A percentile compares a stretch with the other conserved stretches of the same genome.
Conservation (phyloP, 805 yeast species). For the Candida sithepensis region DNA sequence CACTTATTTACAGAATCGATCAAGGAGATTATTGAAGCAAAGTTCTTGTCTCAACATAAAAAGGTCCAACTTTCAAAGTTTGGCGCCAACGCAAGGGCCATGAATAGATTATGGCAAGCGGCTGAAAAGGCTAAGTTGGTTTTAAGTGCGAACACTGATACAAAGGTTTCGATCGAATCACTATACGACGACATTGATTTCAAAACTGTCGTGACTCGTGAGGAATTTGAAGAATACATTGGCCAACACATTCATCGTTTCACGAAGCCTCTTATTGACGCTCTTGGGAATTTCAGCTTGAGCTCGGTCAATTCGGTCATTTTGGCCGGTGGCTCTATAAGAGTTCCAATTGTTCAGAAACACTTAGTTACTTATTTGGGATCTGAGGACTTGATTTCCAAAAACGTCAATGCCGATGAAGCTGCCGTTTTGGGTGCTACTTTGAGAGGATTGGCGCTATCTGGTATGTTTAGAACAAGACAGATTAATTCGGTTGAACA, state of each 20-base stretch:
- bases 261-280: slow-evolving; percentile 50
- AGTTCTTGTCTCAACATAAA: slow-evolving; percentile 49
- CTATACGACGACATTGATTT: slow-evolving; percentile 73
- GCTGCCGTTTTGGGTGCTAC: slow-evolving; percentile 89
- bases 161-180: slow-evolving; percentile 72
- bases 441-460: slow-evolving; percentile 71
- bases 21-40: slow-evolving; percentile 54
- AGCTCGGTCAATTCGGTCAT: slow-evolving; percentile 51
- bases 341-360: slow-evolving; percentile 84
- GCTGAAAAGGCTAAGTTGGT: slow-evolving; percentile 88
- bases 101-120: slow-evolving; percentile 68
- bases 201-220: slow-evolving; percentile 60
- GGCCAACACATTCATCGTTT: slow-evolving; percentile 44
- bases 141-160: slow-evolving; percentile 84
- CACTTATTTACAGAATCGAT: slow-evolving; percentile 64
- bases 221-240: slow-evolving; percentile 68
- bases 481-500: slow-evolving; percentile 59
- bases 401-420: slow-evolving; percentile 93
- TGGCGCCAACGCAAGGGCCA: slow-evolving; percentile 47
- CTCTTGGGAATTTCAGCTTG: slow-evolving; percentile 36
- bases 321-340: slow-evolving; percentile 84
- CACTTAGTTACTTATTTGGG: slow-evolving; percentile 53
- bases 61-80: slow-evolving; percentile 37
- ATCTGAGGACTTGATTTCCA: slow-evolving; percentile 55
- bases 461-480: slow-evolving; percentile 63